Base-by-base conservation (phyloP, 108 stramenopile genomes). In the Pseudonitzschia pungens region DNA sequence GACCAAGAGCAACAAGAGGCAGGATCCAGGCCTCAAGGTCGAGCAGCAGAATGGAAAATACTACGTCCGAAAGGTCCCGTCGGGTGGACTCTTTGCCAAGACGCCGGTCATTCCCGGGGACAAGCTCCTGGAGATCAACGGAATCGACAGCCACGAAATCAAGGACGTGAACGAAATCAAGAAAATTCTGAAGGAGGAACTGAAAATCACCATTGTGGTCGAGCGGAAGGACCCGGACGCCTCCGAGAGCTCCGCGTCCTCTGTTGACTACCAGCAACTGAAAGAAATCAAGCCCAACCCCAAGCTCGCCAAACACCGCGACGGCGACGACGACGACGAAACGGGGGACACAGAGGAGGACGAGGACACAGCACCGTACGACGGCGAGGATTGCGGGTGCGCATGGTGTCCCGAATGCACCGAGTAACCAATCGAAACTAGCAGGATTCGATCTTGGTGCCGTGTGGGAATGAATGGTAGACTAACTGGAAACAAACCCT, bases 71-170 rank as follows among this genome's bases (percentile, higher is more conserved):
- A 79, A 79, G 63, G 68, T 79, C 1, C 78, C 78, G 11, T 48
- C 78, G 0, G 72, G 71, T 28, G 78, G 78, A 44, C 64, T 74
- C 41, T 79, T 79, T 66, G 72, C 78, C 32, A 79, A 70, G 55
- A 79, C 78, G 22, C 78, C 78, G 9, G 78, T 79, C 20, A 74
- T 74, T 55, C 72, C 78, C 12, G 78, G 78, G 21, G 78, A 79
- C 29, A 79, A 79, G 33, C 45, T 79, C 31, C 57, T 79, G 22
- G 78, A 79, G 53, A 27, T 79, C 40, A 79, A 79, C 45, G 78
- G 78, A 14, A 74, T 41, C 28, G 78, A 79, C 58, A 28, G 52
- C 28, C 72, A 74, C 22, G 78, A 74, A 10, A 74, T 65, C 33
- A 43, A 57, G 36, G 44, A 72, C 40, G 48, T 79, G 0, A 74